Evolutionary conservation across 2,329 filamentous ascomycete genomes (phyloP).

Genomic region (Fusarium sarcochroum): DNA sequence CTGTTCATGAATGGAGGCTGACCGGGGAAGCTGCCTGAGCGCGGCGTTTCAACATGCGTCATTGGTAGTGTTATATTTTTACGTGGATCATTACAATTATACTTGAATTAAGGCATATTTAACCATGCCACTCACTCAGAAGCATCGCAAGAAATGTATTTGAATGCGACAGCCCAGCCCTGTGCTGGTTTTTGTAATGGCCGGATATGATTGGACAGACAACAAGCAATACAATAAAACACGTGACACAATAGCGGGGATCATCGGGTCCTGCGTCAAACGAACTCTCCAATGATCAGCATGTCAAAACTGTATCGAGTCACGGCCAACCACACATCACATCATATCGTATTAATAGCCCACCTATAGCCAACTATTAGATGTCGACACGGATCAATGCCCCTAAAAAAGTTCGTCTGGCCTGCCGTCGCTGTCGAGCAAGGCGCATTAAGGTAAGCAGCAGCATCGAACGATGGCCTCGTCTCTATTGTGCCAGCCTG

Average conservation of each 20-base stretch:
- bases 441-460: conserved; percentile 55
- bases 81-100: no score
- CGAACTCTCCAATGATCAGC: background rate
- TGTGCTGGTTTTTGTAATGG: no score
- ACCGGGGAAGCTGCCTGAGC: no score
- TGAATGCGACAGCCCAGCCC: no score
- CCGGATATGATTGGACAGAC: no score
- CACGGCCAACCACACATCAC: background rate
- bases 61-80: no score
- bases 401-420: conserved; percentile 56
- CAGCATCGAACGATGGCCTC: background rate
- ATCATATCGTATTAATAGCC: background rate
- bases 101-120: no score
- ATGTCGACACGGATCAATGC: conserved; percentile 25
- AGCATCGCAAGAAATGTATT: no score
- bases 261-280: background rate
- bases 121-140: no score
- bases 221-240: background rate
- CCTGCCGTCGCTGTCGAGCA: conserved; percentile 55
- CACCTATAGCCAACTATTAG: background rate
- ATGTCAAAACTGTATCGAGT: background rate
- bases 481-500: background rate
- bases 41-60: no score
- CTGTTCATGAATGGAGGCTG: no score
- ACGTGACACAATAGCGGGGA: background rate